A percentile compares a stretch with the other conserved stretches of the same genome.
These are phyloP conservation scores for Candida hungchunana DNA, from an alignment of 805 yeast species.

Conservation along the genomic window DNA sequence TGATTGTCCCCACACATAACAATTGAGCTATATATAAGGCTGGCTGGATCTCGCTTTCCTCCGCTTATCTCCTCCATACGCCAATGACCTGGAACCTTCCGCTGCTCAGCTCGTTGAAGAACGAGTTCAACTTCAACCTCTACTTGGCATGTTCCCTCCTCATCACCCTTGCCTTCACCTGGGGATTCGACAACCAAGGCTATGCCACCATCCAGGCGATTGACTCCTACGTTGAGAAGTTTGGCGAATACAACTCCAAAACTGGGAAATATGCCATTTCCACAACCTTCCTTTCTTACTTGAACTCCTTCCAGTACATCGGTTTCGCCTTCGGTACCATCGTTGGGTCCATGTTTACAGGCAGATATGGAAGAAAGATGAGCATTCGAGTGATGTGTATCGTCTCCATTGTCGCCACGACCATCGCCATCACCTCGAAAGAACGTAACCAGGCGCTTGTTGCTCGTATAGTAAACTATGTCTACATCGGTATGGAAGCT, in stretches of 20 bases:
- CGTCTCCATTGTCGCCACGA: not conserved
- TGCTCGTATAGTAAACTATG: not conserved
- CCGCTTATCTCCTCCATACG: too few relatives aligned
- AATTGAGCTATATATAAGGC: too few relatives aligned
- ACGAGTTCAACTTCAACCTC: too few relatives aligned
- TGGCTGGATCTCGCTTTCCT: too few relatives aligned
- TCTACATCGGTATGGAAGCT: not conserved
- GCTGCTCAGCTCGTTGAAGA: too few relatives aligned
- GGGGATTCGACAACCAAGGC: slow-evolving; percentile 1
- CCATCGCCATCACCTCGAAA: not conserved
- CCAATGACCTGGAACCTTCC: too few relatives aligned
- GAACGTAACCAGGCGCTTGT: not conserved
- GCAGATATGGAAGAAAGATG: not conserved
- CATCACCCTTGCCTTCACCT: not conserved
- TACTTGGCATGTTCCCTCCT: too few relatives aligned
- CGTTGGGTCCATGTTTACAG: not conserved
- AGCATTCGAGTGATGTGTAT: not conserved
- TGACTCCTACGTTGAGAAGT: not conserved
- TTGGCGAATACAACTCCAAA: not conserved
- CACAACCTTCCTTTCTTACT: not conserved
- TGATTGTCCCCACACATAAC: too few relatives aligned
- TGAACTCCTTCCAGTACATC: slow-evolving; percentile 1
- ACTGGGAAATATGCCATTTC: not conserved
- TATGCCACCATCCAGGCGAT: not conserved
- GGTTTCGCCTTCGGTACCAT: not conserved